Conservation (phyloP, 371 early-diverging fungal genomes). For the Sporodiniella umbellata region DNA sequence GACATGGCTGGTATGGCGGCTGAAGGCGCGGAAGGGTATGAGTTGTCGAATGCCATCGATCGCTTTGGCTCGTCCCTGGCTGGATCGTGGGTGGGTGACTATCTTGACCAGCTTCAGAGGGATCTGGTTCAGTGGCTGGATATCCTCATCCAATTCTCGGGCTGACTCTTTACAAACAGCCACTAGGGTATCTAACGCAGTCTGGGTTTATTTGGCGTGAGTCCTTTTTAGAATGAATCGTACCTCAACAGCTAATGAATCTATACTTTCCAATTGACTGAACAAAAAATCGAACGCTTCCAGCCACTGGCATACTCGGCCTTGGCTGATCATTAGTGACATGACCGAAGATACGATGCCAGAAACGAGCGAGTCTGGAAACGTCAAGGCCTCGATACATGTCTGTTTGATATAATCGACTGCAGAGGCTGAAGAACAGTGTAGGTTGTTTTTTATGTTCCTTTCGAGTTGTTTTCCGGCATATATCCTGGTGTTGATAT, state of each 20-base stretch:
- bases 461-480: constrained; percentile 85
- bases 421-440: constrained; percentile 45
- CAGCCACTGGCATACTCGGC: constrained; percentile 66
- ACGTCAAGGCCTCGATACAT: constrained; percentile 57
- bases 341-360: constrained; percentile 57
- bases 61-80: constrained; percentile 67
- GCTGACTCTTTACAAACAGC: constrained; percentile 86
- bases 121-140: constrained; percentile 63
- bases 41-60: constrained; percentile 76
- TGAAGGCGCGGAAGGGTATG: constrained; percentile 53
- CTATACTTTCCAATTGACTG: constrained; percentile 53
- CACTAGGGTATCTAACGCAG: constrained; percentile 69
- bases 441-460: constrained; percentile 56
- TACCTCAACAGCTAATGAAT: constrained; percentile 65
- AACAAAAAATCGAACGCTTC: constrained; percentile 64
- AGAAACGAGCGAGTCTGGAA: constrained; percentile 26
- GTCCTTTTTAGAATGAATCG: background rate
- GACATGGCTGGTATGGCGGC: constrained; percentile 10
- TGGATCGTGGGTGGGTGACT: constrained; percentile 57
- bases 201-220: constrained; percentile 35
- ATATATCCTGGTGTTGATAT: constrained; percentile 49
- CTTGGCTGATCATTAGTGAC: constrained; percentile 65
- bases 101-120: constrained; percentile 70
- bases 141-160: constrained; percentile 64
- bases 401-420: constrained; percentile 66